Conservation (phyloP, 306 rosid species). For the Pueraria montana region DNA sequence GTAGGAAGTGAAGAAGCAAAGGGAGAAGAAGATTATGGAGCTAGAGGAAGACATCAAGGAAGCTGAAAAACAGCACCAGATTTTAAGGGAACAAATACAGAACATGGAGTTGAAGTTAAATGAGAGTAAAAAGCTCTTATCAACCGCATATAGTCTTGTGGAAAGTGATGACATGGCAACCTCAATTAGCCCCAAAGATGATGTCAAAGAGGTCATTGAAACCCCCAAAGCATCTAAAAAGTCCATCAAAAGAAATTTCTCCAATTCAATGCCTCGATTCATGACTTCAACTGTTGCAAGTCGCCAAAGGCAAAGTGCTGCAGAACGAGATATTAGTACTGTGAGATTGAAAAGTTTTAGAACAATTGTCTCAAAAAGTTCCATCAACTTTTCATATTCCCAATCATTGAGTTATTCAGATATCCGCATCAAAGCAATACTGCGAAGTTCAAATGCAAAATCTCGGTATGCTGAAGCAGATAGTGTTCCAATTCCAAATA, state of each 20-base stretch:
- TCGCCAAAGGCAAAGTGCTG: constrained; percentile 78
- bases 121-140: constrained; percentile 61
- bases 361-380: constrained; percentile 61
- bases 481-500: constrained; percentile 48
- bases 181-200: constrained; percentile 56
- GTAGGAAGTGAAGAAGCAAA: constrained; percentile 84
- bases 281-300: constrained; percentile 96
- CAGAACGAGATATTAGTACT: constrained; percentile 58
- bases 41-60: constrained; percentile 79
- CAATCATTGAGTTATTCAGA: constrained; percentile 78
- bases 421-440: constrained; percentile 64
- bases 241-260: constrained; percentile 45
- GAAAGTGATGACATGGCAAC: constrained; percentile 54
- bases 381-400: constrained; percentile 79
- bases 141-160: constrained; percentile 40
- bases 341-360: constrained; percentile 63
- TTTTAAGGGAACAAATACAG: constrained; percentile 63
- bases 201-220: constrained; percentile 56
- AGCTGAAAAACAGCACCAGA: constrained; percentile 68
- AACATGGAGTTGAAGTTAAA: constrained; percentile 61
- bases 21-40: constrained; percentile 68
- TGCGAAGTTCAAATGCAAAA: constrained; percentile 63
- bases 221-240: constrained; percentile 60
- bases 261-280: constrained; percentile 84
- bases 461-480: constrained; percentile 63